Percentiles rank a stretch among this genome's conserved stretches.
Conservation (phyloP, 441 rosid species). For the Syzygium malaccense region DNA sequence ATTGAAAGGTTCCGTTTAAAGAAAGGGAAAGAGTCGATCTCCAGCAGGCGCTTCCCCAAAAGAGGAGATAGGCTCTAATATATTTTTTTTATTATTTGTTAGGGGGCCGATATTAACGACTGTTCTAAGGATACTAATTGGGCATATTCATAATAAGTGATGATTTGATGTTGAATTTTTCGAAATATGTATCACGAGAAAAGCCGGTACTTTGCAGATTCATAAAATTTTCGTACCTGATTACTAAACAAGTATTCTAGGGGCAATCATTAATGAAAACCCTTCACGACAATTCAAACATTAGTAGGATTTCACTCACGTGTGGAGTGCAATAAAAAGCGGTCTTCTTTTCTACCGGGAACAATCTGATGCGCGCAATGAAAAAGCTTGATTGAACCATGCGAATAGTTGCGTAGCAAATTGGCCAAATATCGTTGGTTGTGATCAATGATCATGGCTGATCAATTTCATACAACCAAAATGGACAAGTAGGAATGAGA, state of each 20-base stretch:
- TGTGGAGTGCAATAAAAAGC: background rate
- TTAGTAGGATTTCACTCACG: background rate
- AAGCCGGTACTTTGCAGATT: background rate
- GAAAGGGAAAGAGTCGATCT: background rate
- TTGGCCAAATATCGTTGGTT: background rate
- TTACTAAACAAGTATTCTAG: background rate
- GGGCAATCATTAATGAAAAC: background rate
- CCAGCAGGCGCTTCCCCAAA: background rate
- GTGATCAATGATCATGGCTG: background rate
- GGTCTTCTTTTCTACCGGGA: background rate
- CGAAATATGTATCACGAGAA: fast-evolving
- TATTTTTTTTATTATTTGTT: background rate
- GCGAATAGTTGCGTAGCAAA: background rate
- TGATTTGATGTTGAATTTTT: background rate
- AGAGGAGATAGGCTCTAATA: background rate
- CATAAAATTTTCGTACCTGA: background rate
- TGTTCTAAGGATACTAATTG: background rate
- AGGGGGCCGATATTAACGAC: background rate
- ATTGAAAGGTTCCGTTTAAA: background rate
- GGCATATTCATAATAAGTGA: background rate
- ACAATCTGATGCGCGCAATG: background rate
- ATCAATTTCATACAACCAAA: background rate
- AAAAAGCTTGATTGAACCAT: background rate
- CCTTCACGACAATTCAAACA: background rate
- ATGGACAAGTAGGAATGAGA: background rate